Percentiles rank a stretch among this genome's conserved stretches.
phyloP scores from a whole-genome alignment of 225 moss, liverwort and hornwort genomes.

The Ulota crispa region DNA sequence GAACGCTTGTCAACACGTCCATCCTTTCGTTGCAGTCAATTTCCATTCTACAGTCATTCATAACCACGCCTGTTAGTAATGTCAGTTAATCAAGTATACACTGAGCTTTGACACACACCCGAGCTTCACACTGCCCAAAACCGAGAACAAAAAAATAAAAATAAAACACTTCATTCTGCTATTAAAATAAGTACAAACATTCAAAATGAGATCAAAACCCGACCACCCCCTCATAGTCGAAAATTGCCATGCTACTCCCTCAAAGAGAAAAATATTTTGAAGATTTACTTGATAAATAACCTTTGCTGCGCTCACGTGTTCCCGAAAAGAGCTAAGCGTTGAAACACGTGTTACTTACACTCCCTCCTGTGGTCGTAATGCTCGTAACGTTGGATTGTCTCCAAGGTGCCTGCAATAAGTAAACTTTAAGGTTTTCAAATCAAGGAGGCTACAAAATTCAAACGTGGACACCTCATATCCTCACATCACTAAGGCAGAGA shows the following conservation, averaged over 20 bases:
- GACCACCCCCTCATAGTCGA: neutral
- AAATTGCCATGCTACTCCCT: neutral
- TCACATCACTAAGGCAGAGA: neutral
- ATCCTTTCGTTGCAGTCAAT: constrained; percentile 40
- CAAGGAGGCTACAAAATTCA: neutral
- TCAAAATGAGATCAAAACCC: constrained; percentile 3
- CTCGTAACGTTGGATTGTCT: neutral
- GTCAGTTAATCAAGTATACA: neutral
- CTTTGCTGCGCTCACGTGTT: neutral
- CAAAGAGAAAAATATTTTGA: neutral
- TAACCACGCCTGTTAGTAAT: neutral
- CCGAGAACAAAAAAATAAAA: neutral
- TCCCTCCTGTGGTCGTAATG: neutral
- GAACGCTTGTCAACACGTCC: constrained; percentile 20
- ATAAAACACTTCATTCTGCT: neutral
- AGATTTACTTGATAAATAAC: constrained; percentile 6
- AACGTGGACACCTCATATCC: neutral
- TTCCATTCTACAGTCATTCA: constrained; percentile 34
- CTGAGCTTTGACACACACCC: neutral
- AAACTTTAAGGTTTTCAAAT: neutral
- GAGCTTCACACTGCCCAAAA: neutral
- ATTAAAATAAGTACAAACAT: neutral
- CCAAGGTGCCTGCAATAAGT: neutral
- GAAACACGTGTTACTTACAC: neutral
- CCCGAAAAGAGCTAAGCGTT: neutral